A percentile compares a stretch with the other conserved stretches of the same genome.
These are phyloP conservation scores for Syzygium malaccense DNA, from an alignment of 441 rosid species.

Conservation along the genomic window DNA sequence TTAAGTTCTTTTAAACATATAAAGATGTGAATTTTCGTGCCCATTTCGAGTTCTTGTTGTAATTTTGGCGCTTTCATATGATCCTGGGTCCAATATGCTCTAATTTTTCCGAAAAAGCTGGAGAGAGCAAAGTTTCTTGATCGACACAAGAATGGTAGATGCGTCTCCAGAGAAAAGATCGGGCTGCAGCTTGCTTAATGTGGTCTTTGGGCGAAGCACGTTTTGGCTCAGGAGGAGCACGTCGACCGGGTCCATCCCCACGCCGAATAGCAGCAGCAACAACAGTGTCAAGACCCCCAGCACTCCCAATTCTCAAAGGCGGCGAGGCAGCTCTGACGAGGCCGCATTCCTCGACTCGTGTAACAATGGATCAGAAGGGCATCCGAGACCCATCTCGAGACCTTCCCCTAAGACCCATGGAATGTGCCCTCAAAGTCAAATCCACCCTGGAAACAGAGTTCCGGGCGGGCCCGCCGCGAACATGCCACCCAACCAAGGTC, in stretches of 20 bases:
- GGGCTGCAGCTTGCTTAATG: slow-evolving; percentile 68
- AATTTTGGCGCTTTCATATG: not conserved
- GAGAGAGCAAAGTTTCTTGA: not conserved
- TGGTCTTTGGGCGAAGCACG: slow-evolving; percentile 52
- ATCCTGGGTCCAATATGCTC: not conserved
- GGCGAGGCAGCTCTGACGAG: slow-evolving; percentile 48
- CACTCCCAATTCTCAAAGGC: slow-evolving; percentile 22
- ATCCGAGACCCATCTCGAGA: not conserved
- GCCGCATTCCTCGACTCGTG: slow-evolving; percentile 14
- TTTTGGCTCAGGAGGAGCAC: slow-evolving; percentile 51
- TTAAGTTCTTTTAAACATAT: not conserved
- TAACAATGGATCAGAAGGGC: not conserved
- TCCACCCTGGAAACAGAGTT: not conserved
- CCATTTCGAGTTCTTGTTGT: not conserved
- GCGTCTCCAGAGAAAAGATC: slow-evolving; percentile 42
- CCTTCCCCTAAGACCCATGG: slow-evolving; percentile 6
- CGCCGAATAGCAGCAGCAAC: not conserved
- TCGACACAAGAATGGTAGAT: slow-evolving; percentile 21
- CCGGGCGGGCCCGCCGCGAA: not conserved
- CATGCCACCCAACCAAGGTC: slow-evolving; percentile 10
- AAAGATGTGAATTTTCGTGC: not conserved
- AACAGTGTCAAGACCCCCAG: slow-evolving; percentile 29
- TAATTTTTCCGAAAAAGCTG: not conserved
- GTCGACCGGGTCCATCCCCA: slow-evolving; percentile 38
- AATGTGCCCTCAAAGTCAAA: slow-evolving; percentile 5